Conservation (phyloP, 2,329 filamentous ascomycete species). For the Venturiaceae sp. region DNA sequence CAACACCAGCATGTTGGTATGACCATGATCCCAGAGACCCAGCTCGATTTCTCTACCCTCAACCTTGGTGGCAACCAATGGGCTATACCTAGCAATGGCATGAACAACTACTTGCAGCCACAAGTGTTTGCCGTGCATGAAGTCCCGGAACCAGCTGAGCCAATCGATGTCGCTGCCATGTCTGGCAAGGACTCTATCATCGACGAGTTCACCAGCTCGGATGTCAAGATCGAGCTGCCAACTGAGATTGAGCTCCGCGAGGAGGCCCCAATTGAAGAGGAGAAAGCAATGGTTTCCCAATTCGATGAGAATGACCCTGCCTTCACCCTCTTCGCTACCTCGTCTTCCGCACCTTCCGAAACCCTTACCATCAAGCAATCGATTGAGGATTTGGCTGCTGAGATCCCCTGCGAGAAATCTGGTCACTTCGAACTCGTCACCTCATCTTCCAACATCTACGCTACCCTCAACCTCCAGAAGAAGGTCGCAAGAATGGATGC, state of each 20-base stretch:
- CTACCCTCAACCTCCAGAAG: neutral
- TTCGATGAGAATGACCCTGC: constrained; percentile 54
- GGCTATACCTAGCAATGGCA: constrained; percentile 39
- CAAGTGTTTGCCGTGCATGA: constrained; percentile 67
- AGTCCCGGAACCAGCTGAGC: constrained; percentile 54
- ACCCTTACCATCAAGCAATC: constrained; percentile 23
- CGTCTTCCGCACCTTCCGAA: constrained; percentile 18
- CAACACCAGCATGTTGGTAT: constrained; percentile 60
- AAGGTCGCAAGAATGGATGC: constrained; percentile 2
- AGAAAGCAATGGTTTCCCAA: constrained; percentile 26
- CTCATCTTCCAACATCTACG: neutral
- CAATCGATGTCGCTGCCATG: constrained; percentile 49
- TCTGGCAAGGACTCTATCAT: constrained; percentile 53
- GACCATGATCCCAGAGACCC: constrained; percentile 73
- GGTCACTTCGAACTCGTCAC: constrained; percentile 11
- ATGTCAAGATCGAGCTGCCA: constrained; percentile 40
- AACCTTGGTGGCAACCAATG: constrained; percentile 45
- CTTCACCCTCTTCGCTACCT: constrained; percentile 50
- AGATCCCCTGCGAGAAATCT: constrained; percentile 54
- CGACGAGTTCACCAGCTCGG: constrained; percentile 22
- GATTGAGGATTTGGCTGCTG: constrained; percentile 27
- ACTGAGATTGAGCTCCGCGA: constrained; percentile 30
- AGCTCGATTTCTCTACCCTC: constrained; percentile 64
- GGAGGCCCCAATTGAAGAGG: constrained; percentile 12
- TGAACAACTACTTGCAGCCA: constrained; percentile 42